Conservation (phyloP, 2,329 filamentous ascomycete species). For the Paracoccidioides lutzii region DNA sequence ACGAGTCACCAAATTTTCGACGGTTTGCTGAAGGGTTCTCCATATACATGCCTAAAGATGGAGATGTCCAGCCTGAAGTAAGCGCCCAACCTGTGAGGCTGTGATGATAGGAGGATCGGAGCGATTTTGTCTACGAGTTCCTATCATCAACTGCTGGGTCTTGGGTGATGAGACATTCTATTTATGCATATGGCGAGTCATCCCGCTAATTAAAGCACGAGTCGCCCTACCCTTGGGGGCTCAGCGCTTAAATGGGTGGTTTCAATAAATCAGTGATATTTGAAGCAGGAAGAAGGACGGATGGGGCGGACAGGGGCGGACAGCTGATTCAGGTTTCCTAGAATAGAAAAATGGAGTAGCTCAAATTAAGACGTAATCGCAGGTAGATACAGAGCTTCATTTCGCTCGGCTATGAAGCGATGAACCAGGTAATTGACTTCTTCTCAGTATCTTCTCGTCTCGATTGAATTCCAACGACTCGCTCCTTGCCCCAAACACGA, state of each 20-base stretch:
- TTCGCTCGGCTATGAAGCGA: neutral
- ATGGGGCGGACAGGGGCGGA: neutral
- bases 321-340: neutral
- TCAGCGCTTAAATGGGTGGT: neutral
- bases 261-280: no score
- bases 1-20: neutral
- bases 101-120: neutral
- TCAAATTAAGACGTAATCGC: neutral
- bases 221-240: neutral
- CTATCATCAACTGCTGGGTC: neutral
- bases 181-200: neutral
- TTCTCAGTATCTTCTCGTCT: neutral
- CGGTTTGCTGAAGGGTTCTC: neutral
- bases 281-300: neutral
- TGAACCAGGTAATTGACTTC: neutral
- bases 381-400: constrained; percentile 2
- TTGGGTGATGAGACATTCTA: neutral
- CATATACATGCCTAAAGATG: neutral
- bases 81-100: neutral
- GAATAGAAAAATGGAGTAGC: neutral
- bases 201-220: neutral
- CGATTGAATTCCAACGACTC: no score
- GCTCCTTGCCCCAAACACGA: no score
- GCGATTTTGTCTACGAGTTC: neutral
- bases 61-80: neutral